Evolutionary conservation across 441 rosid species (phyloP).

Genomic region (Adansonia grandidieri): DNA sequence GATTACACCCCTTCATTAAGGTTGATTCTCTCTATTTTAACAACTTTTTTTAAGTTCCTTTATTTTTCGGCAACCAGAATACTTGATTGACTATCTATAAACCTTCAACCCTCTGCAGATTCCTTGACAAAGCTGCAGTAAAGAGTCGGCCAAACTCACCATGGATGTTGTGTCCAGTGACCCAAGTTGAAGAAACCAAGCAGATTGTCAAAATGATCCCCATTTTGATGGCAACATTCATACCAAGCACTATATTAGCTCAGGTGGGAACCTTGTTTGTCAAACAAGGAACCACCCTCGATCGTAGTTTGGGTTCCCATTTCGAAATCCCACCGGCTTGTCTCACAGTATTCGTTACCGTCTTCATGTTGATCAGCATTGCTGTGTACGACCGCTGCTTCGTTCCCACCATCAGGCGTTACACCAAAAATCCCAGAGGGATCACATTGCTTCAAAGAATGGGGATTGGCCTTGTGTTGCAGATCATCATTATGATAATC

Average conservation of each 20-base stretch:
- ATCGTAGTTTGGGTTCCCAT: conserved; percentile 44
- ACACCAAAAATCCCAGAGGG: conserved; percentile 49
- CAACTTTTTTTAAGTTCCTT: background rate
- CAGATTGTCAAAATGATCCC: conserved; percentile 52
- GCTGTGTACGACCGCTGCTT: conserved; percentile 36
- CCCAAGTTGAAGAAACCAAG: conserved; percentile 51
- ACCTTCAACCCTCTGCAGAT: conserved; percentile 23
- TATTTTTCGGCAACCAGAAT: background rate
- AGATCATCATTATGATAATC: conserved; percentile 34
- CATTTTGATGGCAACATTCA: conserved; percentile 35
- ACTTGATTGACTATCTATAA: background rate
- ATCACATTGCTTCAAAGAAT: conserved; percentile 50
- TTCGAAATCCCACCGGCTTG: conserved; percentile 46
- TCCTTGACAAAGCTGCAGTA: conserved; percentile 53
- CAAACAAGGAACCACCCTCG: conserved; percentile 45
- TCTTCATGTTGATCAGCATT: conserved; percentile 45
- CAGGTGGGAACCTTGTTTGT: conserved; percentile 41
- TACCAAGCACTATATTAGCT: conserved; percentile 40
- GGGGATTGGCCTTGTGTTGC: conserved; percentile 45
- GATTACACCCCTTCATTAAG: conserved; percentile 43
- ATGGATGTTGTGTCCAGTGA: conserved; percentile 44
- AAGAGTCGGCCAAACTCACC: conserved; percentile 29
- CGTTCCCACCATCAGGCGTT: conserved; percentile 33
- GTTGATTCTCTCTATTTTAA: conserved; percentile 23
- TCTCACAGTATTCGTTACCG: conserved; percentile 39